These are phyloP conservation scores for Diplogelasinospora grovesii DNA, from an alignment of 495 filamentous ascomycete genomes.

Conservation along the genomic window DNA sequence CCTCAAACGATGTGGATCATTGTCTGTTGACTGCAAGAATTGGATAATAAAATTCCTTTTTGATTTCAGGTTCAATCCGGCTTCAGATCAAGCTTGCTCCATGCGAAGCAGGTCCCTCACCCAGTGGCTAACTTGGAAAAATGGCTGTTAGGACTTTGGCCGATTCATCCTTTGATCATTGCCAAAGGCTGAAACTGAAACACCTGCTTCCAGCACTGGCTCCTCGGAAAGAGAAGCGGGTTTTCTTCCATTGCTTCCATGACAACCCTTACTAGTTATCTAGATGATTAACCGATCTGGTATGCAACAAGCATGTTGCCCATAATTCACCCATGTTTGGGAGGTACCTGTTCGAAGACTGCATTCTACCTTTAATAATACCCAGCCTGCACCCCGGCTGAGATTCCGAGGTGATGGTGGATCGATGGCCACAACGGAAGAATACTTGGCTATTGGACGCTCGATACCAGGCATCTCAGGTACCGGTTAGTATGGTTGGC, in stretches of 20 bases:
- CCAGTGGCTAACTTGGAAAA: slow-evolving; percentile 30
- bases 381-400: slow-evolving; percentile 16
- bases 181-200: slow-evolving; percentile 36
- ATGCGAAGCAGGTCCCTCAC: slow-evolving; percentile 6
- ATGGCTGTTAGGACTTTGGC: slow-evolving; percentile 26
- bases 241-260: slow-evolving; percentile 26
- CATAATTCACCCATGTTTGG: slow-evolving; percentile 3
- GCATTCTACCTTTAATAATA: slow-evolving; percentile 24
- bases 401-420: slow-evolving; percentile 10
- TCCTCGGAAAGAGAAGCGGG: slow-evolving; percentile 25
- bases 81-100: slow-evolving; percentile 9
- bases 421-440: neutral
- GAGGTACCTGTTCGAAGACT: slow-evolving; percentile 19
- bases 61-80: too few species aligned
- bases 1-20: slow-evolving; percentile 2
- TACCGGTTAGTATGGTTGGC: slow-evolving; percentile 15
- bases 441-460: slow-evolving; percentile 7
- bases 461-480: slow-evolving; percentile 16
- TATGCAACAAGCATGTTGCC: slow-evolving; percentile 17
- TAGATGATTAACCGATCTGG: slow-evolving; percentile 32
- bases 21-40: neutral
- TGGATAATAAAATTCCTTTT: slow-evolving; percentile 8
- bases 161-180: slow-evolving; percentile 35
- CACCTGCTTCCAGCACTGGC: slow-evolving; percentile 24
- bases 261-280: slow-evolving; percentile 10